Percentiles rank a stretch among this genome's conserved stretches.
These are phyloP conservation scores for Ustilago hordei DNA, from an alignment of 1,284 basidiomycete genomes.

Conservation along the genomic window DNA sequence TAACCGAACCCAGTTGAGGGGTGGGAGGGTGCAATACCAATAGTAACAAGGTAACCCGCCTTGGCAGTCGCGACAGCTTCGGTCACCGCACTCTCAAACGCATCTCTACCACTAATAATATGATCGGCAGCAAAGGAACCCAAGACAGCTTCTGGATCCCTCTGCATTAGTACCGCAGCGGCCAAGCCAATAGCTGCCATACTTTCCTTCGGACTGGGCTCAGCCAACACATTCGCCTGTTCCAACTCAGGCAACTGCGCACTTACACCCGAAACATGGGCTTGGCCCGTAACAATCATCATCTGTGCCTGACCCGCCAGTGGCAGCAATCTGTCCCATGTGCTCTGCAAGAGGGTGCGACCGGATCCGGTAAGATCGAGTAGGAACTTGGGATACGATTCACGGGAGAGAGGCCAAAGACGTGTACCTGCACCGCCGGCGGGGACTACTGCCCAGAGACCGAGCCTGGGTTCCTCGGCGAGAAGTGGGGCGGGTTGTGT, in stretches of 20 bases:
- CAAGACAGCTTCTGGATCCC: slow-evolving; percentile 67
- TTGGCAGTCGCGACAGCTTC: slow-evolving; percentile 67
- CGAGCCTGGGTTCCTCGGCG: slow-evolving; percentile 62
- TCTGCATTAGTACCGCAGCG: slow-evolving; percentile 63
- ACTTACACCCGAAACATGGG: slow-evolving; percentile 59
- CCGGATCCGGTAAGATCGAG: slow-evolving; percentile 66
- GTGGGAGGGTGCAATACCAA: slow-evolving; percentile 68
- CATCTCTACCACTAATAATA: slow-evolving; percentile 68
- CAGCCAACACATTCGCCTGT: slow-evolving; percentile 61
- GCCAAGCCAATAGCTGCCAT: slow-evolving; percentile 69
- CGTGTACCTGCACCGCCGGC: slow-evolving; percentile 68
- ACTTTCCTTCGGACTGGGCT: slow-evolving; percentile 66
- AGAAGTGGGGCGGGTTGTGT: slow-evolving; percentile 57
- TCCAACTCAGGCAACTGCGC: slow-evolving; percentile 61
- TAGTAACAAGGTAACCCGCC: slow-evolving; percentile 68
- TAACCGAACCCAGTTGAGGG: slow-evolving; percentile 69
- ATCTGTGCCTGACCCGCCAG: slow-evolving; percentile 57
- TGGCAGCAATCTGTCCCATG: slow-evolving; percentile 66
- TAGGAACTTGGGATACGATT: slow-evolving; percentile 67
- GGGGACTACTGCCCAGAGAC: slow-evolving; percentile 67
- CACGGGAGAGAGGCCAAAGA: slow-evolving; percentile 66
- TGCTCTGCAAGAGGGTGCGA: slow-evolving; percentile 63
- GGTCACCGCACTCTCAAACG: slow-evolving; percentile 66
- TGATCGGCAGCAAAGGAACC: slow-evolving; percentile 69
- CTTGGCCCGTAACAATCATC: slow-evolving; percentile 66